Evolutionary conservation across 2,329 filamentous ascomycete species (phyloP).

Genomic region (Colletotrichum sp.): DNA sequence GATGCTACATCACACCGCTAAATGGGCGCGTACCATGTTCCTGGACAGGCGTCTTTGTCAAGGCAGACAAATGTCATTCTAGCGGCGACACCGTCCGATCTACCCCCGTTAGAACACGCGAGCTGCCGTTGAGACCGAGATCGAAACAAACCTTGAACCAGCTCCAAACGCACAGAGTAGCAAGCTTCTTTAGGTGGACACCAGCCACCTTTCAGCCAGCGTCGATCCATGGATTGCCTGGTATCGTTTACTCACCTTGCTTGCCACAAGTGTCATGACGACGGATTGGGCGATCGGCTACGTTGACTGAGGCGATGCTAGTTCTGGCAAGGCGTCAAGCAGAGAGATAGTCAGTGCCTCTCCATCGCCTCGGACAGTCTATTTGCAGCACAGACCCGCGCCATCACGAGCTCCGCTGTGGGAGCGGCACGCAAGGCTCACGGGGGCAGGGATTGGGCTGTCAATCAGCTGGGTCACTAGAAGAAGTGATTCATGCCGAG

Average conservation of each 20-base stretch:
- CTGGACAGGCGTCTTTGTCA: neutral
- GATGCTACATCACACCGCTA: constrained; percentile 10
- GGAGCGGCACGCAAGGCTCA: neutral
- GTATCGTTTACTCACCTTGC: neutral
- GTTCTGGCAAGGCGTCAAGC: neutral
- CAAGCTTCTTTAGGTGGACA: neutral
- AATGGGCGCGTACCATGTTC: neutral
- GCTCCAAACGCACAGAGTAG: constrained; percentile 9
- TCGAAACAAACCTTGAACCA: constrained; percentile 18
- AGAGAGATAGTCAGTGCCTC: neutral
- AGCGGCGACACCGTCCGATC: constrained; percentile 11
- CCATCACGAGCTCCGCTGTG: neutral
- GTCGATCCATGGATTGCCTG: neutral
- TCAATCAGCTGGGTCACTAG: neutral
- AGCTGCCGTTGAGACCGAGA: constrained; percentile 11
- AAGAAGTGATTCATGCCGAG: neutral
- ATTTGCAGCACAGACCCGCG: neutral
- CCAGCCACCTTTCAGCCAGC: neutral
- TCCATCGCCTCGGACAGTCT: neutral
- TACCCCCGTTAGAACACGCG: constrained; percentile 7
- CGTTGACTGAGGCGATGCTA: neutral
- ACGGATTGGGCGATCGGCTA: neutral
- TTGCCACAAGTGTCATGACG: neutral
- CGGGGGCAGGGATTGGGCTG: neutral
- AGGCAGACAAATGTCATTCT: neutral